Evolutionary conservation across 306 rosid genomes (phyloP).

Genomic region (Quercus glauca): DNA sequence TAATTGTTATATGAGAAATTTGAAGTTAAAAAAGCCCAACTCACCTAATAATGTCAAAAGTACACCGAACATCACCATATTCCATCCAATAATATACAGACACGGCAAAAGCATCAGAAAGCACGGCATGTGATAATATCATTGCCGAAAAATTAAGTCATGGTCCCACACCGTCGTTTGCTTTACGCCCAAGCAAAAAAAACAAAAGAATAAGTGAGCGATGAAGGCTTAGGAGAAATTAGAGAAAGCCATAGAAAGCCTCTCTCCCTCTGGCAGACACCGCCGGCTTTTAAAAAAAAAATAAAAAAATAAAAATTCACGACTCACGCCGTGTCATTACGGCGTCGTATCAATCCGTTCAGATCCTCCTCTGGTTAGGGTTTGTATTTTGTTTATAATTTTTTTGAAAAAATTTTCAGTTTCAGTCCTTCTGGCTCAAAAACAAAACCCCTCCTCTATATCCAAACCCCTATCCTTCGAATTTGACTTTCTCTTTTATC

Average conservation of each 20-base stretch:
- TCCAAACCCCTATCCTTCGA: background rate
- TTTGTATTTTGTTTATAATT: background rate
- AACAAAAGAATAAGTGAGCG: background rate
- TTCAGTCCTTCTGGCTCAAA: background rate
- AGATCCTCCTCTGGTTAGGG: background rate
- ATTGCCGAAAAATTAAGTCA: background rate
- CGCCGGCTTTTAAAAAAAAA: conserved; percentile 10
- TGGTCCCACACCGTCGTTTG: background rate
- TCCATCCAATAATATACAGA: no score
- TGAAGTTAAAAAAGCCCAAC: no score
- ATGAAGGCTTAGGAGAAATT: background rate
- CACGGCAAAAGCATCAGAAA: no score
- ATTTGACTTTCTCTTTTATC: background rate
- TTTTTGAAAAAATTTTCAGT: background rate
- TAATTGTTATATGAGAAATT: no score
- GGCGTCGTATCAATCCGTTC: background rate
- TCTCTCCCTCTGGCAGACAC: background rate
- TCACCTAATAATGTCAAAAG: no score
- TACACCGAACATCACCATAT: no score
- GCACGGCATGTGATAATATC: background rate
- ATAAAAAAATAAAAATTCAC: no score
- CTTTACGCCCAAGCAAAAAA: conserved; percentile 26
- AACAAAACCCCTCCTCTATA: background rate
- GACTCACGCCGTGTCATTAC: background rate
- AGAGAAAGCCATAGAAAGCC: no score